phyloP scores from a whole-genome alignment of 2,329 filamentous ascomycete genomes.

The Pyrenophora graminea region DNA sequence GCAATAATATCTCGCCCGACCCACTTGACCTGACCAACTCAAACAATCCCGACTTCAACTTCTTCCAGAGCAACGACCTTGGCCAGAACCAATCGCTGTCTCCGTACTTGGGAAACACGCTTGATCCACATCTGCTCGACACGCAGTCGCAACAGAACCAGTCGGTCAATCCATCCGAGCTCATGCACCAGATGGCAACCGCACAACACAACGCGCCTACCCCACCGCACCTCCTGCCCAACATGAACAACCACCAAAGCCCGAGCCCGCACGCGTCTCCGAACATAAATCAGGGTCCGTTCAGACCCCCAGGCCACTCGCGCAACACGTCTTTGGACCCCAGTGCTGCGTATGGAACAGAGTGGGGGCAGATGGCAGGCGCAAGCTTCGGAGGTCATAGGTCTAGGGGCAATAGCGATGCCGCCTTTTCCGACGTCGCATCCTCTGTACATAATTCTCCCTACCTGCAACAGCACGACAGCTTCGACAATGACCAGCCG shows the following conservation, averaged over 20 bases:
- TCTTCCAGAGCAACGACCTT: conserved; percentile 63
- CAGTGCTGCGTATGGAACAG: conserved; percentile 62
- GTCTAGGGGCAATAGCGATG: conserved; percentile 76
- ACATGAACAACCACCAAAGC: conserved; percentile 56
- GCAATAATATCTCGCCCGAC: conserved; percentile 44
- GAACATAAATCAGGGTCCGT: conserved; percentile 56
- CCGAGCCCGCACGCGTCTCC: conserved; percentile 60
- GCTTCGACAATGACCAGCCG: conserved; percentile 75
- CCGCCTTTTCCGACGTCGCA: conserved; percentile 73
- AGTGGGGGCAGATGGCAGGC: conserved; percentile 62
- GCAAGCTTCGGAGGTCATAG: conserved; percentile 76
- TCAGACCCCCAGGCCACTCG: conserved; percentile 61
- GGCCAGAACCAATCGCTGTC: conserved; percentile 61
- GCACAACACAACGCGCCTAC: conserved; percentile 56
- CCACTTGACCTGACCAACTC: conserved; percentile 40
- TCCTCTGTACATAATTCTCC: conserved; percentile 85
- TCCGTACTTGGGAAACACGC: conserved; percentile 58
- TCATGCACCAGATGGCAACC: conserved; percentile 58
- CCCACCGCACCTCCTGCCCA: conserved; percentile 62
- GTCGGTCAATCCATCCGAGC: conserved; percentile 52
- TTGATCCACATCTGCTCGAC: conserved; percentile 52
- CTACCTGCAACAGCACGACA: conserved; percentile 75
- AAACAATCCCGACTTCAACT: conserved; percentile 45
- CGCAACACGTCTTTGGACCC: conserved; percentile 65
- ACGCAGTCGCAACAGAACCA: conserved; percentile 48